Base-by-base conservation (phyloP, 2,329 filamentous ascomycete genomes). In the Trichoderma sp. region DNA sequence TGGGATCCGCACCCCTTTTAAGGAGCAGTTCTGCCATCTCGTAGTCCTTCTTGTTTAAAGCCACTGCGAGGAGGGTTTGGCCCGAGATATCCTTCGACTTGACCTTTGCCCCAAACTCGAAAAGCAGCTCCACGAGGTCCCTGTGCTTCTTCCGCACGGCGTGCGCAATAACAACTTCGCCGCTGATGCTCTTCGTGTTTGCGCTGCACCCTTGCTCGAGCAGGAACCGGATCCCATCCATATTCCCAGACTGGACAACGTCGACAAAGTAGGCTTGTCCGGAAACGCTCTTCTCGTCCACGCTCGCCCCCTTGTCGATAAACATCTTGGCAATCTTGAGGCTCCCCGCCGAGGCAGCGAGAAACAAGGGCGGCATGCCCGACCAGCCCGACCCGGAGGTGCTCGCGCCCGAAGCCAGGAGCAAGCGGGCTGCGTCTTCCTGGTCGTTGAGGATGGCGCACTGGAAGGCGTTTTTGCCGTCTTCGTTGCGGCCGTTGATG, bases 11-110 rank as follows among this genome's bases (percentile, higher is more conserved):
- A 0, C 79, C 78, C 14, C 71, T 70, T 7, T 73, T 70, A 1
- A 80, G 69, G 2, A 80, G 73, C 1, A 76, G 64, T 3, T 73
- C 69, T 19, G 74, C 68, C 67, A 80, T 72, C n/a, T 75, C 72
- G 63, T 60, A 64, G 30, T 71, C 67, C 7, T 70, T 67, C 56
- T 72, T 71, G 19, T 70, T 67, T 6, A 72, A 63, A 0, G 76
- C 77, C 14, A 76, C 64, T 1, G 70, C 68, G 1, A 78, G 67
- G 9, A 77, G 55, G 0, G 72, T 71, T n/a, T 68, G 72, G 0
- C 76, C 75, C 2, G 69, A 72, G 7, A 74, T 62, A 28, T 77
- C 74, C 3, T 63, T 69, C 0, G 72, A 68, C 14, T 73, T 74
- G 0, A 72, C 61, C 5, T 74, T 71, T n/a, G 80, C 80, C 7